phyloP scores from a whole-genome alignment of 2,329 filamentous ascomycete species.

The Ceratocystiopsis brevicomis region DNA sequence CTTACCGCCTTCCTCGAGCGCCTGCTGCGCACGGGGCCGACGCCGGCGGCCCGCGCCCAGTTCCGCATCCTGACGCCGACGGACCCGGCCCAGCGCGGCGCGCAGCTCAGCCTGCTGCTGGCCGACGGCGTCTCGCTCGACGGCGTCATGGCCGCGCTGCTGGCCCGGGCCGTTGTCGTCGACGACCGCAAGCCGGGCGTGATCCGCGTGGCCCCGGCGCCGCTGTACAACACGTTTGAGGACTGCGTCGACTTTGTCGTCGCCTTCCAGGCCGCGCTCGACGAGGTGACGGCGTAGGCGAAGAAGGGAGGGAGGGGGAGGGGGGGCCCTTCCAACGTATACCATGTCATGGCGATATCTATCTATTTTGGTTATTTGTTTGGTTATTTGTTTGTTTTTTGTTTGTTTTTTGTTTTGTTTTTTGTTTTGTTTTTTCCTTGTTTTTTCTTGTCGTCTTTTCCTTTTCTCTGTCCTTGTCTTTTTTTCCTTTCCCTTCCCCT shows the following conservation, averaged over 20 bases:
- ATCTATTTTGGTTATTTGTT: too few species aligned
- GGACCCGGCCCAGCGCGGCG: conserved; percentile 48
- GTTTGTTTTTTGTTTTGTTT: too few species aligned
- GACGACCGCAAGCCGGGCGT: conserved; percentile 78
- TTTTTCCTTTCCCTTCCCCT: too few species aligned
- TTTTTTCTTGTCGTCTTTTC: too few species aligned
- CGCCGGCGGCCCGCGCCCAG: conserved; percentile 16
- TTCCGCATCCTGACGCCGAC: conserved; percentile 52
- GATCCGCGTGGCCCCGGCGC: conserved; percentile 64
- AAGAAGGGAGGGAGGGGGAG: too few species aligned
- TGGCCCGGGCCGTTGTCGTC: conserved; percentile 51
- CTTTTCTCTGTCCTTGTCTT: too few species aligned
- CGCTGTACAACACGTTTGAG: conserved; percentile 63
- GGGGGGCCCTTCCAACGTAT: too few species aligned
- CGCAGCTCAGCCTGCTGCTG: conserved; percentile 59
- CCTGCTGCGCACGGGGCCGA: conserved; percentile 30
- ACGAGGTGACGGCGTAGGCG: not conserved
- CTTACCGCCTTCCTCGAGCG: conserved; percentile 62
- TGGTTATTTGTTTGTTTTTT: too few species aligned
- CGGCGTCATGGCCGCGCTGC: conserved; percentile 42
- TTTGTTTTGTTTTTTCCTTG: too few species aligned
- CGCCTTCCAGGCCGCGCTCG: conserved; percentile 5
- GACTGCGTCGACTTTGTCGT: conserved; percentile 24
- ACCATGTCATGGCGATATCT: too few species aligned
- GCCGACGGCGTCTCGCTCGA: conserved; percentile 47